A percentile compares a stretch with the other conserved stretches of the same genome.
phyloP scores from a whole-genome alignment of 805 yeast species.

The Yarrowia phangngaensis region DNA sequence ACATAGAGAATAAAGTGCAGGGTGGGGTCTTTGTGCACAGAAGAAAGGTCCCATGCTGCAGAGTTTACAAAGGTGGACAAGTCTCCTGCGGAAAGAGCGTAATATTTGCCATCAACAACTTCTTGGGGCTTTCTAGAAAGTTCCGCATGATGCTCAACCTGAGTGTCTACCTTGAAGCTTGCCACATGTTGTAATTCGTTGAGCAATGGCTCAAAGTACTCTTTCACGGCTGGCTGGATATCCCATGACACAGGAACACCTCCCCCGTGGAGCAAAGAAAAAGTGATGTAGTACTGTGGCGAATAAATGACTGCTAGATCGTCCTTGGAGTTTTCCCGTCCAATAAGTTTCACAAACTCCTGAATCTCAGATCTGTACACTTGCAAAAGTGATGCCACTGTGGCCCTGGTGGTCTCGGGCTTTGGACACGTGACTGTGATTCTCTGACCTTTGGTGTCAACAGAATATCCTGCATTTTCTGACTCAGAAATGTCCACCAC shows the following conservation, averaged over 20 bases:
- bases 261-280: conserved; percentile 65
- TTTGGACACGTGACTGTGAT: conserved; percentile 44
- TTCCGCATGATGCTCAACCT: conserved; percentile 64
- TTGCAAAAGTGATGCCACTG: conserved; percentile 40
- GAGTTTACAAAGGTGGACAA: conserved; percentile 75
- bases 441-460: conserved; percentile 42
- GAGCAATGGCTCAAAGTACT: conserved; percentile 55
- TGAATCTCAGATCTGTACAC: conserved; percentile 46
- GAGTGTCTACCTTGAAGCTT: conserved; percentile 73
- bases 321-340: conserved; percentile 29
- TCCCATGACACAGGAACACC: conserved; percentile 67
- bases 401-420: conserved; percentile 51
- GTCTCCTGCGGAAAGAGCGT: conserved; percentile 48
- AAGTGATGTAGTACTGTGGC: conserved; percentile 68
- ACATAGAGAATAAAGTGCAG: conserved; percentile 68
- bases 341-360: conserved; percentile 41
- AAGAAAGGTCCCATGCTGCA: conserved; percentile 75
- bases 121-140: conserved; percentile 35
- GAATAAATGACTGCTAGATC: conserved; percentile 47
- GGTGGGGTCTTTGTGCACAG: conserved; percentile 56
- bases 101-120: conserved; percentile 33
- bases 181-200: conserved; percentile 51
- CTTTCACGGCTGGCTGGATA: conserved; percentile 51
- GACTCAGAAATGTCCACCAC: conserved; percentile 28
- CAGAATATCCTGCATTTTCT: conserved; percentile 40